Evolutionary conservation across 345 rosid genomes (phyloP).

Genomic region (Linum trigynum): DNA sequence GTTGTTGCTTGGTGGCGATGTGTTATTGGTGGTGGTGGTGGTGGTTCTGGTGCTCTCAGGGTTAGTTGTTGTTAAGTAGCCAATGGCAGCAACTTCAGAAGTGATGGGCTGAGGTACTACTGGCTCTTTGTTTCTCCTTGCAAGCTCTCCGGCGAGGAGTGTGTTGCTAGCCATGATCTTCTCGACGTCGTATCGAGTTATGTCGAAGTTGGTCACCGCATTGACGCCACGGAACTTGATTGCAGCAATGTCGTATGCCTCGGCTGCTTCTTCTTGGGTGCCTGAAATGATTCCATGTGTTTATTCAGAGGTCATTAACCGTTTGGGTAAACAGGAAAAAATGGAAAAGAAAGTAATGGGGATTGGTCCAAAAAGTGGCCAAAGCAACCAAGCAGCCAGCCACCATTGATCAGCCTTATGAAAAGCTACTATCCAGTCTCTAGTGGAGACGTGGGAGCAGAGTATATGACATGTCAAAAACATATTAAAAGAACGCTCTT

Average conservation of each 20-base stretch:
- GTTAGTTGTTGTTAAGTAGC: constrained; percentile 12
- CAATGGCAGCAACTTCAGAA: background rate
- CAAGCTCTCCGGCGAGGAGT: constrained; percentile 59
- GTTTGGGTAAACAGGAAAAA: background rate
- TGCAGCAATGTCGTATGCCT: constrained; percentile 72
- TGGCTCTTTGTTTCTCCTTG: constrained; percentile 41
- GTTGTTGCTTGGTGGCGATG: constrained; percentile 10
- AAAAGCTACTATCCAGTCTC: constrained; percentile 17
- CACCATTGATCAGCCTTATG: constrained; percentile 15
- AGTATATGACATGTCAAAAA: constrained; percentile 10
- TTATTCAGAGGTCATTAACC: too few species aligned
- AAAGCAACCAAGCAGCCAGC: too few species aligned
- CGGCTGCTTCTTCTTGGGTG: constrained; percentile 87
- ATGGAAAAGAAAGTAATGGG: background rate
- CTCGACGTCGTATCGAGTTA: constrained; percentile 59
- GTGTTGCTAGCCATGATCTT: constrained; percentile 69
- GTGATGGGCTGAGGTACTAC: constrained; percentile 1
- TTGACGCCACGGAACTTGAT: constrained; percentile 69
- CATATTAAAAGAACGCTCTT: constrained; percentile 17
- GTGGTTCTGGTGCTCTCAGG: constrained; percentile 10
- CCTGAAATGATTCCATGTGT: constrained; percentile 21
- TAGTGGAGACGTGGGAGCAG: constrained; percentile 27
- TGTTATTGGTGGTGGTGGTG: constrained; percentile 16
- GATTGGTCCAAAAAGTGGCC: background rate
- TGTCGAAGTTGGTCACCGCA: constrained; percentile 78